phyloP scores from a whole-genome alignment of 2,329 filamentous ascomycete species.

The Coniochaeta prunicola region DNA sequence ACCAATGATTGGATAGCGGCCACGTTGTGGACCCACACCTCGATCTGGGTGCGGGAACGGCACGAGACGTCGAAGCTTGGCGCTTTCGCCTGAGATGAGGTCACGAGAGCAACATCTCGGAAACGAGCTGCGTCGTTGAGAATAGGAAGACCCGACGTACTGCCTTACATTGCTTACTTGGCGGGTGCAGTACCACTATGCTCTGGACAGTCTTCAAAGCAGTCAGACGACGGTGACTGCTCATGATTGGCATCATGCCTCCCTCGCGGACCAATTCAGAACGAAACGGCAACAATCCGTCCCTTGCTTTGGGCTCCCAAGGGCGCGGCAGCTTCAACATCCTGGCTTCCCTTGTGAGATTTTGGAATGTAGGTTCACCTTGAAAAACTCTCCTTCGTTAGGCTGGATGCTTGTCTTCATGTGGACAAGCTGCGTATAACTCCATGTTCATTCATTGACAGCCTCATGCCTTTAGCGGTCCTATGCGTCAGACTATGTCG shows the following conservation, averaged over 20 bases:
- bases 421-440: neutral
- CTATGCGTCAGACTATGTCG: constrained; percentile 84
- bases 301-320: constrained; percentile 19
- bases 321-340: neutral
- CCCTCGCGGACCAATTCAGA: constrained; percentile 17
- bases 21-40: neutral
- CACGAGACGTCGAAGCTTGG: neutral
- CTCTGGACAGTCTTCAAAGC: constrained; percentile 27
- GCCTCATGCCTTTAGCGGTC: constrained; percentile 49
- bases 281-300: constrained; percentile 5
- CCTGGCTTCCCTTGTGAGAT: constrained; percentile 23
- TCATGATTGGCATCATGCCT: constrained; percentile 24
- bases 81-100: neutral
- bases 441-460: neutral
- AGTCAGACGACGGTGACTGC: constrained; percentile 35
- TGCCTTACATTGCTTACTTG: neutral
- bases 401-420: constrained; percentile 6
- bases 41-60: neutral
- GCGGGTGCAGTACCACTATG: constrained; percentile 19
- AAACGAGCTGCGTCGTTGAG: neutral
- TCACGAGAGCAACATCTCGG: neutral
- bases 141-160: neutral
- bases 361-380: constrained; percentile 36
- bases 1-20: neutral
- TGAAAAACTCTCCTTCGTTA: neutral